Base-by-base conservation (phyloP, 139 green algal genomes). In the Desmodesmus armatus region DNA sequence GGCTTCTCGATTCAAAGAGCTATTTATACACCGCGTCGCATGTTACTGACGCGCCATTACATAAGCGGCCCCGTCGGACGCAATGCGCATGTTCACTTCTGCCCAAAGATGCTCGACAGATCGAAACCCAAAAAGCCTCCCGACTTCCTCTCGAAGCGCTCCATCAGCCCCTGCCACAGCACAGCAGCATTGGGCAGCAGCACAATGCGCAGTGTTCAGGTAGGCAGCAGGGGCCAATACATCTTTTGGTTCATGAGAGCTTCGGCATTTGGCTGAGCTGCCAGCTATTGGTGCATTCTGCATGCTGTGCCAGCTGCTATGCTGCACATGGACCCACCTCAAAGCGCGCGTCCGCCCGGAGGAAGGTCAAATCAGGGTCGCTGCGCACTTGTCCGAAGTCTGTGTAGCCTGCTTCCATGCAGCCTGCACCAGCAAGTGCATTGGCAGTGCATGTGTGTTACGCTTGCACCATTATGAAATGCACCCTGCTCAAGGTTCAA, bases 331-430 rank as follows among this genome's bases (percentile, higher is more conserved):
- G 53, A 2, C 74, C 15, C 71, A 92, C 93, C 87, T 97, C 92
- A 80, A 97, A 97, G 11, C 91, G 91, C 15, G 84, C 60, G 63
- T 95, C 92, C 37, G 55, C 40, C 9, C 93, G 86, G 43, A 97
- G 71, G 21, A 74, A n/a, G 21, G 87, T 89, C 53, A 98, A 85
- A 77, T 98, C 94, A 15, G 92, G 93, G 85, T 98, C 94, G 13
- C 33, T 51, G 4, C 92, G 83, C 23, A 98, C 67, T 80, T 98
- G 92, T 7, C 71, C 3, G 29, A 90, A 95, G 77, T 96, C 85
- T 21, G 87, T 86, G 80, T 95, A 96, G 49, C 94, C 94, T 15
- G 85, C 29, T 81, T 97, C 94, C 41, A 97, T 76, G 55, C 85
- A 91, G 25, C 92, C 94, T 90, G 76, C 39, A 27, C 37, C 70